Conservation (phyloP, 768 basidiomycete species). For the Coprinopsis cinerea region DNA sequence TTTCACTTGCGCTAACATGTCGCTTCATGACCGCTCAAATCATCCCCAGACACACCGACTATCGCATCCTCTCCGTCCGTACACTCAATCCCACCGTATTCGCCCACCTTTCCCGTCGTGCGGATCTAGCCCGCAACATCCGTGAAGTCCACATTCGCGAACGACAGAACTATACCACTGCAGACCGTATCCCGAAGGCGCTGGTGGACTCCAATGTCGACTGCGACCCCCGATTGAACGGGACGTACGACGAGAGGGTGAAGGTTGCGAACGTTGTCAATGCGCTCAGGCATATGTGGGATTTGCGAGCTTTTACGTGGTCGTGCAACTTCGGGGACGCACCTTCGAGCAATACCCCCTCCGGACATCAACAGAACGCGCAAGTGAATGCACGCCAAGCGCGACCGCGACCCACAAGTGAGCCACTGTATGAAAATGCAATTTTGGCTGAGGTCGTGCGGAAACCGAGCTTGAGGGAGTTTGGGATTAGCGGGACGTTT, state of each 20-base stretch:
- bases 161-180: slow-evolving; percentile 26
- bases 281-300: slow-evolving; percentile 37
- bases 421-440: slow-evolving; percentile 32
- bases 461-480: slow-evolving; percentile 25
- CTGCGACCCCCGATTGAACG: slow-evolving; percentile 12
- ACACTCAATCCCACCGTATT: slow-evolving; percentile 35
- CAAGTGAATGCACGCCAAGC: background rate
- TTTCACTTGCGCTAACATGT: slow-evolving; percentile 41
- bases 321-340: slow-evolving; percentile 20
- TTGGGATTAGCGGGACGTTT: slow-evolving; percentile 34
- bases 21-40: slow-evolving; percentile 29
- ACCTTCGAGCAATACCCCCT: background rate
- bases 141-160: slow-evolving; percentile 42
- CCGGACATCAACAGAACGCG: background rate
- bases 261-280: slow-evolving; percentile 27
- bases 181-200: slow-evolving; percentile 37
- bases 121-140: slow-evolving; percentile 43
- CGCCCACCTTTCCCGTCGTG: slow-evolving; percentile 44
- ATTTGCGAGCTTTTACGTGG: slow-evolving; percentile 40
- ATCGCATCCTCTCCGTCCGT: slow-evolving; percentile 42
- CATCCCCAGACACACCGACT: slow-evolving; percentile 44
- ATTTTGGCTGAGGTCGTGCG: slow-evolving; percentile 28
- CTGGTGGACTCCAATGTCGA: slow-evolving; percentile 27
- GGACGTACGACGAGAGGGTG: slow-evolving; percentile 26
- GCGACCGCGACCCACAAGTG: slow-evolving; percentile 21